Evolutionary conservation across 2,329 filamentous ascomycete genomes (phyloP).

Genomic region (Beauveria sp.): DNA sequence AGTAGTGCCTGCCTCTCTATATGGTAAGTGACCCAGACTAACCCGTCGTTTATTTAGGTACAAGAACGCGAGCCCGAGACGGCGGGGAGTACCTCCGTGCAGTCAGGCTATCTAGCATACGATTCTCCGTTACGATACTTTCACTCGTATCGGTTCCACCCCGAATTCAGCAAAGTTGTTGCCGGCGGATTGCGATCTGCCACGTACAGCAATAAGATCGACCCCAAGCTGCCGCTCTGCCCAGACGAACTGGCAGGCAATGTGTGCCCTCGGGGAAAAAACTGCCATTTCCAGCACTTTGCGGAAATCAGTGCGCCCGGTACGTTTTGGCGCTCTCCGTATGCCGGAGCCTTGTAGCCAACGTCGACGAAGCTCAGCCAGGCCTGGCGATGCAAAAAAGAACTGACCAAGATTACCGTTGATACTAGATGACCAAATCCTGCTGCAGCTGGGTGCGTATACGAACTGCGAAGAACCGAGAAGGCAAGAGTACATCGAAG

Average conservation of each 20-base stretch:
- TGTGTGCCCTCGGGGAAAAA: conserved; percentile 60
- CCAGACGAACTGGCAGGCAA: conserved; percentile 64
- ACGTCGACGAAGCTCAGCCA: not conserved
- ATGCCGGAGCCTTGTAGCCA: not conserved
- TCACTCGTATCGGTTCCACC: conserved; percentile 85
- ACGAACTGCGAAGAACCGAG: conserved; percentile 56
- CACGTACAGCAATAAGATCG: conserved; percentile 89
- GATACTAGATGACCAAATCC: conserved; percentile 61
- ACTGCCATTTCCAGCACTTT: conserved; percentile 77
- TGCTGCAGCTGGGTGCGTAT: conserved; percentile 61
- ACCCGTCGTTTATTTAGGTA: not conserved
- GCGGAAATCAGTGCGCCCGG: conserved; percentile 30
- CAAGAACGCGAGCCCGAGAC: not conserved
- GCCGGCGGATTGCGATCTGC: conserved; percentile 75
- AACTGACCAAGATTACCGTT: conserved; percentile 36
- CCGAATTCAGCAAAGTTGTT: conserved; percentile 61
- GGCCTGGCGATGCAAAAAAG: conserved; percentile 31
- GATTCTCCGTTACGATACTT: conserved; percentile 76
- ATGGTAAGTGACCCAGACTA: not conserved
- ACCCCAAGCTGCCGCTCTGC: conserved; percentile 67
- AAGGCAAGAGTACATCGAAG: conserved; percentile 53
- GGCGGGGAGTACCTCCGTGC: not conserved
- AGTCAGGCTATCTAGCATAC: conserved; percentile 50
- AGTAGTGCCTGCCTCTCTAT: conserved; percentile 24
- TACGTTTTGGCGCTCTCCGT: conserved; percentile 26